phyloP scores from a whole-genome alignment of 1,139 yeast species.

The Zygoascus sp. region DNA sequence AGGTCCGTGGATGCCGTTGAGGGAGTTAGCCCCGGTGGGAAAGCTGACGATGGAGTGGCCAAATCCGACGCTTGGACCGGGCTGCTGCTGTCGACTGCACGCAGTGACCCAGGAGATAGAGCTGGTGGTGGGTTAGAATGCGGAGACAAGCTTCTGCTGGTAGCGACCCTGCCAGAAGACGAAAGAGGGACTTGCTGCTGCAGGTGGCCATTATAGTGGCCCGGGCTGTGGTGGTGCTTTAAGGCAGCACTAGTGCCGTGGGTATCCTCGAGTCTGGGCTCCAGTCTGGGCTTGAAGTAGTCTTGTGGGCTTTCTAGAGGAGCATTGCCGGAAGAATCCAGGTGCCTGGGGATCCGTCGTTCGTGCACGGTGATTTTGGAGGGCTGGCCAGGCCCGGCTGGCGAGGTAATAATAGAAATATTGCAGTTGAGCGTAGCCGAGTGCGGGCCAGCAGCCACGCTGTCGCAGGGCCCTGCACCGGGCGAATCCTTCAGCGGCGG shows the following conservation, averaged over 20 bases:
- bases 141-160: not conserved
- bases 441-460: not conserved
- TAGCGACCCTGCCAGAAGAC: not conserved
- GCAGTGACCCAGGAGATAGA: not conserved
- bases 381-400: not conserved
- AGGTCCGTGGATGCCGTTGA: not conserved
- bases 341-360: not conserved
- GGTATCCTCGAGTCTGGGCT: conserved; percentile 1
- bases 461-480: no score
- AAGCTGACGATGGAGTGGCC: not conserved
- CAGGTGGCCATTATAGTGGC: no score
- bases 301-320: not conserved
- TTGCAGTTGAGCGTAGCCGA: not conserved
- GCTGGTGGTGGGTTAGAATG: not conserved
- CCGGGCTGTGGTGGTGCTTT: not conserved
- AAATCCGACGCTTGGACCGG: not conserved
- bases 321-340: no score
- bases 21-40: conserved; percentile 2
- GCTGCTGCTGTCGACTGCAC: no score
- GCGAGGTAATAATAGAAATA: not conserved
- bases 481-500: not conserved
- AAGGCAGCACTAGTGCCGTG: conserved; percentile 1
- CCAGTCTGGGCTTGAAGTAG: not conserved
- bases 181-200: no score
- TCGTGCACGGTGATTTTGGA: not conserved